A percentile compares a stretch with the other conserved stretches of the same genome.
phyloP scores from a whole-genome alignment of 2,329 filamentous ascomycete genomes.

The Colletotrichum shisoi region DNA sequence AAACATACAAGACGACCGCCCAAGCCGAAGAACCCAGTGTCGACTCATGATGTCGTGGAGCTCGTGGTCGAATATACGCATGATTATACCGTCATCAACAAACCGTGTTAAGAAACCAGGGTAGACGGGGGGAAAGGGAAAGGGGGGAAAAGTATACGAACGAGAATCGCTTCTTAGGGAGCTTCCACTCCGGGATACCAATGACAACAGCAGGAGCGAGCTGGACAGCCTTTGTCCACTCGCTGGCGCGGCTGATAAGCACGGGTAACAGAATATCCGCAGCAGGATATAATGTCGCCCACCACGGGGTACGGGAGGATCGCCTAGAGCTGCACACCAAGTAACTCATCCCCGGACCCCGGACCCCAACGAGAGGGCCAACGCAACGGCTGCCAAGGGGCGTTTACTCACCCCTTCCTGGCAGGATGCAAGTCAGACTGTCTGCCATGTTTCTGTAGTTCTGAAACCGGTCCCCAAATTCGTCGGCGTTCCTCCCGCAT shows the following conservation, averaged over 20 bases:
- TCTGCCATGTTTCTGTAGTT: slow-evolving; percentile 8
- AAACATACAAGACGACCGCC: slow-evolving; percentile 32
- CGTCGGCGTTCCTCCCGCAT: not conserved
- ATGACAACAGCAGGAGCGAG: slow-evolving; percentile 20
- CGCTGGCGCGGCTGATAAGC: slow-evolving; percentile 4
- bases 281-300: slow-evolving; percentile 16
- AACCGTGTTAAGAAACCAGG: slow-evolving; percentile 9
- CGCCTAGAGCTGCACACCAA: slow-evolving; percentile 34
- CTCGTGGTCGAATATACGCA: slow-evolving; percentile 28
- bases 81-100: slow-evolving; percentile 33
- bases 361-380: slow-evolving; percentile 30
- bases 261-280: slow-evolving; percentile 12
- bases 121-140: not conserved
- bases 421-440: slow-evolving; percentile 18
- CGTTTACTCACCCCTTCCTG: slow-evolving; percentile 35
- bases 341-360: slow-evolving; percentile 36
- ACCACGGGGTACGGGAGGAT: slow-evolving; percentile 29
- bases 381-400: slow-evolving; percentile 33
- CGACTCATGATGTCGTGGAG: slow-evolving; percentile 36
- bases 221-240: slow-evolving; percentile 16
- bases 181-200: slow-evolving; percentile 26
- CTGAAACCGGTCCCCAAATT: slow-evolving; percentile 29
- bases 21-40: slow-evolving; percentile 28
- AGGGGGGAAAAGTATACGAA: slow-evolving; percentile 11
- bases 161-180: not conserved